Percentiles rank a stretch among this genome's conserved stretches.
Evolutionary conservation across 768 basidiomycete species (phyloP).

Genomic region (Pleurotus tuber-regium): DNA sequence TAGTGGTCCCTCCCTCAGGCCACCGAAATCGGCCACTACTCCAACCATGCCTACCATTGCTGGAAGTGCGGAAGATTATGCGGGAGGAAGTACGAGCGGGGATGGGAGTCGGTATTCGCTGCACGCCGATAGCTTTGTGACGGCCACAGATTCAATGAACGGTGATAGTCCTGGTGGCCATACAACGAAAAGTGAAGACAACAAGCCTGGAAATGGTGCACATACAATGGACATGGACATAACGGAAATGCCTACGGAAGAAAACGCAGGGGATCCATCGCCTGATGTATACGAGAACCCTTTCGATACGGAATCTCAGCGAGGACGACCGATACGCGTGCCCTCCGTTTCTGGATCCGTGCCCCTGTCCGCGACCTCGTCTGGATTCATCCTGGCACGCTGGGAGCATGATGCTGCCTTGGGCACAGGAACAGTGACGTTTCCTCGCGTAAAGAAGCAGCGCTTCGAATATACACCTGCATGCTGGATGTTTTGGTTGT

Average conservation of each 20-base stretch:
- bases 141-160: constrained; percentile 33
- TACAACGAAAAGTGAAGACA: neutral
- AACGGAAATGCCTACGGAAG: constrained; percentile 7
- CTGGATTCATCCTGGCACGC: constrained; percentile 45
- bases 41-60: constrained; percentile 40
- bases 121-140: constrained; percentile 57
- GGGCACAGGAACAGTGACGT: constrained; percentile 26
- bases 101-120: constrained; percentile 40
- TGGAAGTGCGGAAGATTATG: constrained; percentile 33
- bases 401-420: constrained; percentile 44
- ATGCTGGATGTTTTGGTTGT: constrained; percentile 70
- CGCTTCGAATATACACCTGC: constrained; percentile 38
- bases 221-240: constrained; percentile 7
- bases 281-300: constrained; percentile 3
- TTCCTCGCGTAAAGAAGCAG: constrained; percentile 30
- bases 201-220: neutral
- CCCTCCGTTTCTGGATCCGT: constrained; percentile 3
- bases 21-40: constrained; percentile 21
- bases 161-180: neutral
- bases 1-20: constrained; percentile 26
- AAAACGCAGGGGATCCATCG: neutral
- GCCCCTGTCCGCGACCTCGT: constrained; percentile 39
- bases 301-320: neutral
- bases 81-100: constrained; percentile 21
- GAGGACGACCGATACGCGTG: neutral